A percentile compares a stretch with the other conserved stretches of the same genome.
Evolutionary conservation across 768 basidiomycete genomes (phyloP).

Genomic region (Exidia glandulosa): DNA sequence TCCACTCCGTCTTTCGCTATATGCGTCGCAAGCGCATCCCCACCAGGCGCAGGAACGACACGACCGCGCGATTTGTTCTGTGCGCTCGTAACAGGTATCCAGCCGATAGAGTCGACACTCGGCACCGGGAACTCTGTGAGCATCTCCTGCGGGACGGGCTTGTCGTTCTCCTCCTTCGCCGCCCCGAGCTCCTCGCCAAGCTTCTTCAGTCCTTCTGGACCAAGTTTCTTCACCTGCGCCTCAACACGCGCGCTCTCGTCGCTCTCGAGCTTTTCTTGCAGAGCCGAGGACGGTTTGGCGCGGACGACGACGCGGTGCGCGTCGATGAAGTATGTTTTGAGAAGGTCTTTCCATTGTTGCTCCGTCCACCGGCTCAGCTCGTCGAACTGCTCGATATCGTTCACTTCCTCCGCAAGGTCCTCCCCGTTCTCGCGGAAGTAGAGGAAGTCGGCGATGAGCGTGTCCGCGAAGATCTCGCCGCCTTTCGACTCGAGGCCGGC

Average conservation of each 20-base stretch:
- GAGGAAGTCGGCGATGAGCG: slow-evolving; percentile 72
- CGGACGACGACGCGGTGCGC: slow-evolving; percentile 62
- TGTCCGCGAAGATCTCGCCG: slow-evolving; percentile 65
- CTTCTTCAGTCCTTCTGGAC: slow-evolving; percentile 67
- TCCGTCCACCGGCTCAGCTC: slow-evolving; percentile 60
- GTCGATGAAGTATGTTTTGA: slow-evolving; percentile 74
- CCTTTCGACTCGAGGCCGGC: slow-evolving; percentile 76
- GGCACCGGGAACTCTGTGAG: slow-evolving; percentile 85
- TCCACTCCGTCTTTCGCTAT: slow-evolving; percentile 55
- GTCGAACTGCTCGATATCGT: slow-evolving; percentile 67
- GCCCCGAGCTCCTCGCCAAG: slow-evolving; percentile 57
- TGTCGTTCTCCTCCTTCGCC: slow-evolving; percentile 81
- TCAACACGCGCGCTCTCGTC: slow-evolving; percentile 72
- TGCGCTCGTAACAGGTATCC: slow-evolving; percentile 67
- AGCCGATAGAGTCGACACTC: slow-evolving; percentile 79
- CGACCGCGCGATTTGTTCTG: slow-evolving; percentile 53
- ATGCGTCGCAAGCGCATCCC: slow-evolving; percentile 43
- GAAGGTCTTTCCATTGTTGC: slow-evolving; percentile 63
- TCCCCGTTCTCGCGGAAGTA: slow-evolving; percentile 79
- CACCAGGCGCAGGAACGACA: slow-evolving; percentile 13
- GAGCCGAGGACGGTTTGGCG: slow-evolving; percentile 78
- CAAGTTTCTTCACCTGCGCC: slow-evolving; percentile 56
- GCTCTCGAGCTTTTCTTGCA: slow-evolving; percentile 70
- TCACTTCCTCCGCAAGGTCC: slow-evolving; percentile 58
- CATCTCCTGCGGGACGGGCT: slow-evolving; percentile 69